Percentiles rank a stretch among this genome's conserved stretches.
phyloP scores from a whole-genome alignment of 1,284 basidiomycete species.

The Cutaneotrichosporon sp. region DNA sequence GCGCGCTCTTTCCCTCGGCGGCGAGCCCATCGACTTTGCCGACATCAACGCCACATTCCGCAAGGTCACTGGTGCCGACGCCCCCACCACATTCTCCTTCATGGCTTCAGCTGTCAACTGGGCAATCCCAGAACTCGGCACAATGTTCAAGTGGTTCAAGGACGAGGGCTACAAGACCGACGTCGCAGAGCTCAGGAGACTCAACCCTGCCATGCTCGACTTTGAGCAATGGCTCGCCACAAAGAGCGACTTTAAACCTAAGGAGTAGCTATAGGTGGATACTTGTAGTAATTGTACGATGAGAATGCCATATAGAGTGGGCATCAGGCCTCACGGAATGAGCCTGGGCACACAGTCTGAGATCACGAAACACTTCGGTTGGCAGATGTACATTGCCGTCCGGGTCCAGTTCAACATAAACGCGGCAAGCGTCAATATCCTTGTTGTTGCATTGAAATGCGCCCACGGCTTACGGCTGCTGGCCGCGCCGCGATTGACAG shows the following conservation, averaged over 20 bases:
- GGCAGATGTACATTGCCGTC: too few species aligned
- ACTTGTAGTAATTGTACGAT: too few species aligned
- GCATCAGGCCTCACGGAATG: too few species aligned
- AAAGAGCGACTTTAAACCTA: conserved; percentile 4
- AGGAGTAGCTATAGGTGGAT: neutral
- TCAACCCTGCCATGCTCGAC: conserved; percentile 11
- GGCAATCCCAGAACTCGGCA: conserved; percentile 4
- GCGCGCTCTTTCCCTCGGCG: conserved; percentile 21
- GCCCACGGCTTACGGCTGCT: conserved; percentile 10
- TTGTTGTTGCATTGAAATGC: neutral
- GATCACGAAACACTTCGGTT: too few species aligned
- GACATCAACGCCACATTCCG: conserved; percentile 18
- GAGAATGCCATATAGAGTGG: too few species aligned
- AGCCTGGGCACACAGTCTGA: too few species aligned
- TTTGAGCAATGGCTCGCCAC: conserved; percentile 11
- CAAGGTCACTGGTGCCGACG: conserved; percentile 14
- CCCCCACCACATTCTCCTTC: conserved; percentile 19
- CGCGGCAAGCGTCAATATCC: too few species aligned
- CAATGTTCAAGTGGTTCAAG: conserved; percentile 16
- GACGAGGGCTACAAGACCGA: conserved; percentile 13
- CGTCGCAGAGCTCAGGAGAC: conserved; percentile 3
- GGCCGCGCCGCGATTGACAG: conserved; percentile 24
- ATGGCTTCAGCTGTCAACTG: neutral
- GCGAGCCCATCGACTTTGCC: conserved; percentile 20
- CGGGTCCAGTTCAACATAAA: too few species aligned